These are phyloP conservation scores for Plasmodium gonderi DNA, from an alignment of 169 alveolate species.

Conservation along the genomic window DNA sequence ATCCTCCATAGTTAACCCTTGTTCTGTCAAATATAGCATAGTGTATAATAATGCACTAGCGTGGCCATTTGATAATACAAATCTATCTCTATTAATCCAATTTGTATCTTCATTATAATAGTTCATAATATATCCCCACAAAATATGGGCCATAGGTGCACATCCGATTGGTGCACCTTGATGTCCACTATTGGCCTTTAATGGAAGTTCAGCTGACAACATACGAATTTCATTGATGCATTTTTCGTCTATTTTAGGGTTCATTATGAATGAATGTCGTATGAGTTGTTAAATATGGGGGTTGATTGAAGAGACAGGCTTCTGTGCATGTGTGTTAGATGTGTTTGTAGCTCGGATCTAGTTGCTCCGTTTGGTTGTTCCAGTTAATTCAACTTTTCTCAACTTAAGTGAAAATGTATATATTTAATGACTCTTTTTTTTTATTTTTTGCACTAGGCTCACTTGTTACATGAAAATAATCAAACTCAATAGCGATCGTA, in stretches of 20 bases:
- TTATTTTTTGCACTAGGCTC: too few species aligned
- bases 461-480: too few species aligned
- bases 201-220: slow-evolving; percentile 72
- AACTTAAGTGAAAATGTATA: too few species aligned
- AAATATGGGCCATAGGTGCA: slow-evolving; percentile 87
- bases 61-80: slow-evolving; percentile 88
- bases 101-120: slow-evolving; percentile 78
- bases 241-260: slow-evolving; percentile 22
- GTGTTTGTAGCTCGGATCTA: too few species aligned
- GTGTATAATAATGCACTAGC: slow-evolving; percentile 86
- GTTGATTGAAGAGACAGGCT: too few species aligned
- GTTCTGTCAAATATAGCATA: slow-evolving; percentile 85
- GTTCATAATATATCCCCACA: slow-evolving; percentile 84
- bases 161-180: slow-evolving; percentile 91
- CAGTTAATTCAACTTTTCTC: too few species aligned
- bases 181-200: slow-evolving; percentile 86
- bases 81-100: slow-evolving; percentile 87
- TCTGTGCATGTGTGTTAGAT: too few species aligned
- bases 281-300: not conserved
- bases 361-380: too few species aligned
- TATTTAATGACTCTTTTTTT: too few species aligned
- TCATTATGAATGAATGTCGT: not conserved
- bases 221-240: slow-evolving; percentile 72
- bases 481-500: too few species aligned
- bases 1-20: slow-evolving; percentile 79